Base-by-base conservation (phyloP, 140 eudicot genomes). In the Oenanthe javanica region DNA sequence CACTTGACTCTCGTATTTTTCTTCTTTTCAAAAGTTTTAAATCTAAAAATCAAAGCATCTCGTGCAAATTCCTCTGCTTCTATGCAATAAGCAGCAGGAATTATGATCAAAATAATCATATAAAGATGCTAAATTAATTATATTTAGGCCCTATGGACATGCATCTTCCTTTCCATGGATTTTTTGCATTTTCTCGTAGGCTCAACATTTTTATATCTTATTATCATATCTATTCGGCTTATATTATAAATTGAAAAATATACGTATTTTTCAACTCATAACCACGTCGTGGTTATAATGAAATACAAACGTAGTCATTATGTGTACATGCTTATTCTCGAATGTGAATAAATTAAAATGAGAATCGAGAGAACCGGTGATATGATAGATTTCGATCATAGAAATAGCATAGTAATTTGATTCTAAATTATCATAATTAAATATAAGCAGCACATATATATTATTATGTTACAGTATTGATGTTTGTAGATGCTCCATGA, bases 161-260 rank as follows among this genome's bases (percentile, higher is more conserved):
- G 96, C 93, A 83, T 88, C 47, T 85, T 84, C 86, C 84, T 66
- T 9, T 19, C 83, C 8, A 27, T 83, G 84, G 82, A 79, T 45
- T 85, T 85, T 78, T 51, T 63, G 90, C 90, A 79, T 88, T 90
- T 90, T 88, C 94, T 90, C 94, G 91, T 87, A 90, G 90, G 87
- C 83, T 90, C 87, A 38, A 88, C 89, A 90, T 45, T 19, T 43
- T 31, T 31, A 31, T 31, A 31, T 31, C 36, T 31, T 31, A 31
- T 31, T 31, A 31, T 31, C 0, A 31, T 31, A 31, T 31, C 36
- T 31, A 31, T 31, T 31, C 36, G 36, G 36, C 36, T 31, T 31
- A 31, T 31, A 31, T 31, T 31, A 31, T 31, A 31, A 31, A 31
- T 31, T 31, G 36, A 31, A 31, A 31, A 31, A 31, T 31, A 1